Evolutionary conservation across 257 asterid species (phyloP), one percentile per base, ranked within the genome.

Genomic region (Penstemon davidsonii): DNA sequence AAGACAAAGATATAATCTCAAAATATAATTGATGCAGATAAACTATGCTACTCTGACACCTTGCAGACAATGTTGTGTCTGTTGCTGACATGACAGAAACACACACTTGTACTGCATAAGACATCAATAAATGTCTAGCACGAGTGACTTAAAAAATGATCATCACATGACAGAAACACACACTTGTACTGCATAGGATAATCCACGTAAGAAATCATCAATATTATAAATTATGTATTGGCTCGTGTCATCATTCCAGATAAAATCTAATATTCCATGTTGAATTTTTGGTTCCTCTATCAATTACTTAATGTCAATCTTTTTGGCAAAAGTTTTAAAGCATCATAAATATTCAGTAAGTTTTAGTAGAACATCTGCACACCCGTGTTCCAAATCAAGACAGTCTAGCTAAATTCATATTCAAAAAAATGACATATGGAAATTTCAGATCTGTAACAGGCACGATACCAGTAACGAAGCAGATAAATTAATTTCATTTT

Each of bases 371-470:
- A 7, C 5, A 8, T 13, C 36, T 8, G 8, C 53, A 49, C 53
- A 49, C n/a, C 56, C 4, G 12, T 8, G 60, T 25, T 40, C 60
- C 19, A 55, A 33, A 36, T 5, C 6, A 56, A 33, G 36, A 10
- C 13, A 18, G 33, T 3, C 3, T 60, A 36, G n/a, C 5, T 40
- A 7, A 60, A 41, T 38, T 7, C 11, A 2, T 41, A 18, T 44
- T 9, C 43, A 18, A 40, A 41, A 10, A 42, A 25, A 4, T 54
- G 41, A 8, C 1, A 18, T 9, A 55, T 51, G 10, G 13, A 37
- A 51, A 38, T 59, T 59, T 40, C 49, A 59, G 33, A 59, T 59
- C 49, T 59, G 64, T 40, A 59, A 3, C 11, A 51, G 8, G 18
- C 39, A 38, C 10, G n/a, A 41, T 18, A 15, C 50, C 8, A 52